These are phyloP conservation scores for Dinochytrium kinnereticum DNA, from an alignment of 371 early-diverging fungal species.

Conservation along the genomic window DNA sequence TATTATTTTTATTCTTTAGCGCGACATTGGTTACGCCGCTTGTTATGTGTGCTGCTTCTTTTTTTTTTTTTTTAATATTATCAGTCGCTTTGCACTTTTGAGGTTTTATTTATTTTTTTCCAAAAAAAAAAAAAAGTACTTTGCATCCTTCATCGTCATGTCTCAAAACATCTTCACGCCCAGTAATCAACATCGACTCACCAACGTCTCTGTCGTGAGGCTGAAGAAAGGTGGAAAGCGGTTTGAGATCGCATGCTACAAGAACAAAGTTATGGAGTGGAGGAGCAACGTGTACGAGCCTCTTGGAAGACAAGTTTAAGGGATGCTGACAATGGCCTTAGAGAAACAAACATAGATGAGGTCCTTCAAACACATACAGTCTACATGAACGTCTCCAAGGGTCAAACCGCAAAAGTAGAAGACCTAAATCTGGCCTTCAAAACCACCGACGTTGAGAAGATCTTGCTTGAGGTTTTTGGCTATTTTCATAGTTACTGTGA, in stretches of 20 bases:
- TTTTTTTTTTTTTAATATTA: too few species aligned
- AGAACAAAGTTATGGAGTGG: slow-evolving; percentile 99
- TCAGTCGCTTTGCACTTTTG: too few species aligned
- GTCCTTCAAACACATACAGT: slow-evolving; percentile 93
- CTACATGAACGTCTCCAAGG: slow-evolving; percentile 95
- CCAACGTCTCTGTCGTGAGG: slow-evolving; percentile 95
- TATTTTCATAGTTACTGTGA: neutral
- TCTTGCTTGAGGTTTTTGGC: slow-evolving; percentile 73
- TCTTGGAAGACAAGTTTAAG: neutral
- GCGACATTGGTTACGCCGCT: neutral
- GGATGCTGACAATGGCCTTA: slow-evolving; percentile 31
- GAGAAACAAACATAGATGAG: slow-evolving; percentile 95
- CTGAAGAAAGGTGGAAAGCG: slow-evolving; percentile 95
- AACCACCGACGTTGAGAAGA: slow-evolving; percentile 81
- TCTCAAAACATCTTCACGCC: slow-evolving; percentile 23
- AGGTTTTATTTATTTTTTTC: too few species aligned
- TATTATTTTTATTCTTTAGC: neutral
- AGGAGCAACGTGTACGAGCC: slow-evolving; percentile 79
- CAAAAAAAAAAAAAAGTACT: slow-evolving; percentile 8
- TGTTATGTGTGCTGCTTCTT: too few species aligned
- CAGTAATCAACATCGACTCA: slow-evolving; percentile 59
- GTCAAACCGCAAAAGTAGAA: slow-evolving; percentile 88
- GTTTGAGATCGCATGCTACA: slow-evolving; percentile 98
- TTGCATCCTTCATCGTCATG: neutral
- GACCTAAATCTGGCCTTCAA: slow-evolving; percentile 88